Conservation (phyloP, 2,329 filamentous ascomycete species). For the Plenodomus tracheiphilus region DNA sequence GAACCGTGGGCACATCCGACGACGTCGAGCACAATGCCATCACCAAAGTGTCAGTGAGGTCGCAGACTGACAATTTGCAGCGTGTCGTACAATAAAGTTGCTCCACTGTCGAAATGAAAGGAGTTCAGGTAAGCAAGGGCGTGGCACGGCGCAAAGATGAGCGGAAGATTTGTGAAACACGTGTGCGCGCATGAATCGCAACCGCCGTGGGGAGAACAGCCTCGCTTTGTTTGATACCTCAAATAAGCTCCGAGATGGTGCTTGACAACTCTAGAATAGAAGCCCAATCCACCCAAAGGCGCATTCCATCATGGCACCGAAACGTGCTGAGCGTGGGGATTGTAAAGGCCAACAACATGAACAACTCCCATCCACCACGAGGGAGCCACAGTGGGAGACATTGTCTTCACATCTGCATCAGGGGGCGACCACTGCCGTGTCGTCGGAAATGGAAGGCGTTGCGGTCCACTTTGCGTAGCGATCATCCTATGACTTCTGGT, state of each 20-base stretch:
- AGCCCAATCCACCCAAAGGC: background rate
- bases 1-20: background rate
- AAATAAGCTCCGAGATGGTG: background rate
- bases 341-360: background rate
- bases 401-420: background rate
- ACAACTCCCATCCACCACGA: background rate
- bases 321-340: background rate
- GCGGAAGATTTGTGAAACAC: constrained; percentile 18
- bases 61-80: background rate
- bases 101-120: constrained; percentile 17
- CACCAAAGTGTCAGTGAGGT: background rate
- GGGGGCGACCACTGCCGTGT: background rate
- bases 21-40: background rate
- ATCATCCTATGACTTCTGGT: background rate
- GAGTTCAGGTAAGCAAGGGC: constrained; percentile 9
- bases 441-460: background rate
- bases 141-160: background rate
- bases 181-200: constrained; percentile 2
- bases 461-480: background rate
- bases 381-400: background rate
- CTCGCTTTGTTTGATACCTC: background rate
- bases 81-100: background rate
- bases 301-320: background rate
- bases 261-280: background rate
- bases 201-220: background rate